A percentile compares a stretch with the other conserved stretches of the same genome.
These are phyloP conservation scores for Phtheirospermum japonicum DNA, from an alignment of 257 asterid genomes.

Conservation along the genomic window DNA sequence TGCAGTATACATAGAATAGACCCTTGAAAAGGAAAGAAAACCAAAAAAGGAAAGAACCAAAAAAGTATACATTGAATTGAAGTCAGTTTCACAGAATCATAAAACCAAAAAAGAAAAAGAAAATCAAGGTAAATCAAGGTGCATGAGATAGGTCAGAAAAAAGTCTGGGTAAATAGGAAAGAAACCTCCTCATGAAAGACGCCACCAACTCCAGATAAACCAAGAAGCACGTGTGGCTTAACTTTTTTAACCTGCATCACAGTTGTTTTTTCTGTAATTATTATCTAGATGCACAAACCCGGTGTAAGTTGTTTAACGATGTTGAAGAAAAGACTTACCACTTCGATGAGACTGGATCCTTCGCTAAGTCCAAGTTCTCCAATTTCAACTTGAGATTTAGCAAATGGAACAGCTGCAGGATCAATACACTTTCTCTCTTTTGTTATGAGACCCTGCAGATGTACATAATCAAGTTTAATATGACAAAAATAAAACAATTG, in stretches of 20 bases:
- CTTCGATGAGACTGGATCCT: slow-evolving; percentile 86
- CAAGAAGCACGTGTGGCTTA: slow-evolving; percentile 97
- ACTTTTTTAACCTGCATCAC: slow-evolving; percentile 85
- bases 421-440: slow-evolving; percentile 80
- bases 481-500: slow-evolving; percentile 1
- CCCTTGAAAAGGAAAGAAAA: slow-evolving; percentile 3
- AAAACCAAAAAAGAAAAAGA: slow-evolving; percentile 4
- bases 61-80: neutral
- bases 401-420: slow-evolving; percentile 93
- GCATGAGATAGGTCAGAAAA: slow-evolving; percentile 21
- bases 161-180: slow-evolving; percentile 20
- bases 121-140: neutral
- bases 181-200: slow-evolving; percentile 83
- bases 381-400: slow-evolving; percentile 65
- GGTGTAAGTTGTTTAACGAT: slow-evolving; percentile 3
- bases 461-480: slow-evolving; percentile 29
- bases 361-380: slow-evolving; percentile 72
- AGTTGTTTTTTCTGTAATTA: slow-evolving; percentile 24
- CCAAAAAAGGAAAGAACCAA: neutral
- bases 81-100: slow-evolving; percentile 11
- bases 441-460: slow-evolving; percentile 86
- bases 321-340: slow-evolving; percentile 48
- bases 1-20: slow-evolving; percentile 5
- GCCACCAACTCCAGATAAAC: slow-evolving; percentile 98
- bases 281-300: slow-evolving; percentile 23